Base-by-base conservation (phyloP, 768 basidiomycete genomes). In the Chalciporus chontae region DNA sequence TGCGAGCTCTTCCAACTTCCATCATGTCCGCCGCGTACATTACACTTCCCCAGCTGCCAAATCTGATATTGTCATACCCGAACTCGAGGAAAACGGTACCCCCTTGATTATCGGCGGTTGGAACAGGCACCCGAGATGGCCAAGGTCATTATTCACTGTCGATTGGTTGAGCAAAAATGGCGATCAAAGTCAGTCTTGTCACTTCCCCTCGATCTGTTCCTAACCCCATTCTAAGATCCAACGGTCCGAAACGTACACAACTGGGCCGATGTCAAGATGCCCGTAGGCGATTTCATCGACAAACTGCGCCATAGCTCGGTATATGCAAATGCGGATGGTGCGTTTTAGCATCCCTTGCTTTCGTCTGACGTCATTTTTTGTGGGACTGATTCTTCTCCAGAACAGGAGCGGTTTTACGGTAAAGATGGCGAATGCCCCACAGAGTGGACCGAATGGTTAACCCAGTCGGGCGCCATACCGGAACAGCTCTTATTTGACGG, bases 341-440 rank as follows among this genome's bases (percentile, higher is more conserved):
- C 50, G 65, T 43, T 15, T 21, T 14, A 18, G 6, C 24, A 36
- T 18, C 3, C 13, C 10, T 43, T 18, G 36, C 32, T 18, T 5
- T 19, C 13, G 34, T 26, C 26, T 4, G 8, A 26, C 26, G 26
- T 26, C 26, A 26, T 26, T 26, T 26, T 24, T 1, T 6, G 13
- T 5, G n/a, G n/a, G 8, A 5, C 40, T 45, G 3, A 48, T 5
- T 26, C 17, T 48, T 39, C 24, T 46, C 9, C 55, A 87, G 85
- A 86, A 56, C 58, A 62, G 9, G 77, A 81, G 59, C 72, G 86
- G 24, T 70, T 83, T 8, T 92, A 93, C 58, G 88, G 86, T 18
- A 92, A 92, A 60, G 90, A 93, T 59, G 76, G 77, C 1, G 72
- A 77, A 10, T 91, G 88, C 63, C 90, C 90, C 0, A 26, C 59